Evolutionary conservation across 202 grass and related monocot species (phyloP), one percentile per base, ranked within the genome.

Genomic region (Setaria viridis): DNA sequence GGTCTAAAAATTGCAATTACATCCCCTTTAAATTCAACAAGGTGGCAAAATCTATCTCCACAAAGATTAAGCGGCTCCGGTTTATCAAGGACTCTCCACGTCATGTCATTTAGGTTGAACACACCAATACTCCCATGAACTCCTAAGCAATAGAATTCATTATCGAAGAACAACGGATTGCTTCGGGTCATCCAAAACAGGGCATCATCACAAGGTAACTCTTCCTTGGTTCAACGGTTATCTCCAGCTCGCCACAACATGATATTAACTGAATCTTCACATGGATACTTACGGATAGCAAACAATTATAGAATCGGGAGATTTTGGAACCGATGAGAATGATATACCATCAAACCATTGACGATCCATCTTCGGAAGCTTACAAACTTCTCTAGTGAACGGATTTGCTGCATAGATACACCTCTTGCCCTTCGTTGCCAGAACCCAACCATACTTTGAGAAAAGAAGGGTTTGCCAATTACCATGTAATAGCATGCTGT

Each of bases 91-190:
- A 20, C 19, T 8, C 20, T 19, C 55, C 55, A 57, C 3, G 6
- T n/a, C 5, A 57, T n/a, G 6, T 15, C 51, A 54, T n/a, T n/a
- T 16, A 62, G 63, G 15, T 68, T 80, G 62, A 80, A 80, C 3
- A 80, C 78, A 6, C 78, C 78, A 37, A 80, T 62, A 54, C 68
- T 80, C 10, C 78, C 78, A 41, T 67, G 48, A 53, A n/a, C 19
- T 16, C 62, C 63, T 50, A 79, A 4, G 60, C 59, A 79, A 13
- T 66, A 66, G 15, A 79, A 79, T 20, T 79, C 77, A 14, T 37
- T 37, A 17, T 79, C 45, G 13, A 66, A 66, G 29, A 79, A 79
- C 43, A 79, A 43, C 1, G 77, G 59, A 0, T 66, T 79, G 60
- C 13, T 66, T 17, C 4, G 49, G 15, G 77, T n/a, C 42, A 51